Evolutionary conservation across 495 filamentous ascomycete species (phyloP).

Genomic region (Astrothelium macrocarpum): DNA sequence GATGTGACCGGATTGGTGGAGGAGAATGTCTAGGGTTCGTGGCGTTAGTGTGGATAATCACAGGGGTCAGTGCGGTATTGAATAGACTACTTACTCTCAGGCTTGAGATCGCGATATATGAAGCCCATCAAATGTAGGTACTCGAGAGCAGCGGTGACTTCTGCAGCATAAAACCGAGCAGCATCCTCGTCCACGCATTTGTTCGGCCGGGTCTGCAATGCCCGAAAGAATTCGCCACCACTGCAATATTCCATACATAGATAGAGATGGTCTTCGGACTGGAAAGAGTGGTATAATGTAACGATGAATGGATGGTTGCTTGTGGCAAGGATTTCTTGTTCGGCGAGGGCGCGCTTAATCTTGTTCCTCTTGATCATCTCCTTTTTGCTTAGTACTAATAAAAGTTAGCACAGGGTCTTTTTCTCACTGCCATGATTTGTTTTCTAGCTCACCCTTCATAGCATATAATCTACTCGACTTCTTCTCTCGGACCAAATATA

Average conservation of each 20-base stretch:
- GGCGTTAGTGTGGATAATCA: constrained; percentile 27
- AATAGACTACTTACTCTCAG: constrained; percentile 64
- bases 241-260: constrained; percentile 99
- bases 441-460: constrained; percentile 73
- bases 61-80: too few relatives aligned
- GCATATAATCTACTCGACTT: constrained; percentile 91
- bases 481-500: constrained; percentile 95
- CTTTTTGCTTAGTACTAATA: constrained; percentile 89
- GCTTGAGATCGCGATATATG: constrained; percentile 96
- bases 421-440: constrained; percentile 5
- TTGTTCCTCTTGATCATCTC: constrained; percentile 99
- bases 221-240: constrained; percentile 95
- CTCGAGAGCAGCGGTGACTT: constrained; percentile 95
- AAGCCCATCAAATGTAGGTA: constrained; percentile 99
- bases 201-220: constrained; percentile 89
- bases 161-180: constrained; percentile 92
- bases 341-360: constrained; percentile 95
- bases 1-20: constrained; percentile 97
- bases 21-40: constrained; percentile 65
- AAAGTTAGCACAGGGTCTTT: constrained; percentile 33
- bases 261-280: constrained; percentile 96
- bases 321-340: constrained; percentile 95
- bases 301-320: constrained; percentile 99
- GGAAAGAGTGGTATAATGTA: constrained; percentile 95
- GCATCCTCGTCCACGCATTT: constrained; percentile 97